phyloP scores from a whole-genome alignment of 352 stramenopile genomes.

The Phytophthora pisi region DNA sequence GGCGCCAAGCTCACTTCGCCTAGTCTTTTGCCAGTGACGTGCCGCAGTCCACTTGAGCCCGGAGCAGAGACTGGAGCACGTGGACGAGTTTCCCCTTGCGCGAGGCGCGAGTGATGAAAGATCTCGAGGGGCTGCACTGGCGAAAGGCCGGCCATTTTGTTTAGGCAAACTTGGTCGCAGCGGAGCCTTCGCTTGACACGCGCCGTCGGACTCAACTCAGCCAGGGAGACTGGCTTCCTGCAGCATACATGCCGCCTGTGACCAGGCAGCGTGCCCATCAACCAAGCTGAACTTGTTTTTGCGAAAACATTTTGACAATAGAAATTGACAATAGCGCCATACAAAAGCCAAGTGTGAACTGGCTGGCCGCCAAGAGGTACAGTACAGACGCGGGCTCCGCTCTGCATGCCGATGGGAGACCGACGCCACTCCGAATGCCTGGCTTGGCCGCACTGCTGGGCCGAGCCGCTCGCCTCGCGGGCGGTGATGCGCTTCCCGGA shows the following conservation, averaged over 20 bases:
- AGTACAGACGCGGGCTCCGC: slow-evolving; percentile 8
- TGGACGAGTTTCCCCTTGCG: not conserved
- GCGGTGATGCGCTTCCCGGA: slow-evolving; percentile 25
- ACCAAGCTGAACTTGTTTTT: slow-evolving; percentile 3
- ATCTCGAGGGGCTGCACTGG: not conserved
- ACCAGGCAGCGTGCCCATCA: slow-evolving; percentile 1
- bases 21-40: slow-evolving; percentile 24
- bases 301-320: slow-evolving; percentile 1
- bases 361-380: not conserved
- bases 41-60: not conserved
- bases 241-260: slow-evolving; percentile 7
- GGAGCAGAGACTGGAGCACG: slow-evolving; percentile 15
- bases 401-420: slow-evolving; percentile 10
- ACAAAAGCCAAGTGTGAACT: slow-evolving; percentile 10
- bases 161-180: not conserved
- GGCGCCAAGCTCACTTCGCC: not conserved
- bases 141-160: not conserved
- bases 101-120: slow-evolving; percentile 10
- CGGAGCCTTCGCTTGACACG: not conserved
- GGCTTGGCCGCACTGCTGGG: not conserved
- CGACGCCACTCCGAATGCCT: slow-evolving; percentile 28
- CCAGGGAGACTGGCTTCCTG: not conserved
- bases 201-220: slow-evolving; percentile 1
- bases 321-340: slow-evolving; percentile 15
- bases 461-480: slow-evolving; percentile 18